Evolutionary conservation across 2,329 filamentous ascomycete genomes (phyloP), one percentile per base, ranked within the genome.

Genomic region (Aspergillus latus): DNA sequence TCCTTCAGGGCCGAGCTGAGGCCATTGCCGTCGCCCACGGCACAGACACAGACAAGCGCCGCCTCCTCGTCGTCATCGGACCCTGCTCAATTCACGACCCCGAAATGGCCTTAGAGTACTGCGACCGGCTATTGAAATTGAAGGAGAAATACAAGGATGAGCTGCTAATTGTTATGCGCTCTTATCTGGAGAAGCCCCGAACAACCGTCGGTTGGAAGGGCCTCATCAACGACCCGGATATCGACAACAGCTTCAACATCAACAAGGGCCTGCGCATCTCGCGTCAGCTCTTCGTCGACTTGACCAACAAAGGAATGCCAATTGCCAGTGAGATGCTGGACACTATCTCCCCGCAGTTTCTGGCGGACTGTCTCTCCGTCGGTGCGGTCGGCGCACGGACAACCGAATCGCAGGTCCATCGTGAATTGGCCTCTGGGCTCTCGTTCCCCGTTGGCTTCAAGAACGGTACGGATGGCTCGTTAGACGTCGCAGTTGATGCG

Each of bases 181-280:
- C 91, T 62, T 99, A 99, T 84, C 86, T 99, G 59, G 94, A 99
- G 83, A 99, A 99, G 83, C 94, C 94, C 21, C 87, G 94, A 62
- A 99, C 94, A 29, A 99, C 94, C 0, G 91, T 99, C 29, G 94
- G 94, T 65, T 99, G 94, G 94, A 99, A 99, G 81, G 94, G 94
- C 49, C 80, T 99, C 67, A 96, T 99, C 80, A 97, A 99, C 74
- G 94, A 99, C 76, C 94, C 94, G 1, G 93, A 97, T 70, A 96
- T 99, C 71, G 92, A 97, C 76, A 93, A 96, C 74, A 94, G 89
- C 76, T 97, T 96, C 88, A 87, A 97, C 78, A 97, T 99, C 80
- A 97, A 97, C 83, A 97, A 97, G 82, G 94, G 94, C 16, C 78
- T 99, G 69, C 86, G 90, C 49, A 81, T 92, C 54, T 90, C 91